phyloP scores from a whole-genome alignment of 441 rosid genomes.

The Pelargonium hybrid region DNA sequence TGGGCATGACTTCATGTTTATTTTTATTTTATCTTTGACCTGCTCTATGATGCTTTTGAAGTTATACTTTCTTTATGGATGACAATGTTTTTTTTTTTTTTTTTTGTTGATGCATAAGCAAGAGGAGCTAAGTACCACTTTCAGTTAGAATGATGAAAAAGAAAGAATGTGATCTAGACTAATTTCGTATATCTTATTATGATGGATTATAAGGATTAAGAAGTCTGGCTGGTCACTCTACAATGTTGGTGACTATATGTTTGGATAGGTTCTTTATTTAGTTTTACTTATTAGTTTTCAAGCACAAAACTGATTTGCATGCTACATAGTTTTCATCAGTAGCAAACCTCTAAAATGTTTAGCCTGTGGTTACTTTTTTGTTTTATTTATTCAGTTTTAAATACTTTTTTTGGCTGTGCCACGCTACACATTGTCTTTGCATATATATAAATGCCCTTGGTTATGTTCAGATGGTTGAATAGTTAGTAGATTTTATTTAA shows the following conservation, averaged over 20 bases:
- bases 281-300: not conserved
- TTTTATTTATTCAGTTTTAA: not conserved
- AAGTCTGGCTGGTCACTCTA: not conserved
- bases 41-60: too few relatives aligned
- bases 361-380: not conserved
- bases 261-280: not conserved
- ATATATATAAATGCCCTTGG: not conserved
- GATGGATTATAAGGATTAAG: too few relatives aligned
- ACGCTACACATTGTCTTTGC: conserved; percentile 3
- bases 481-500: not conserved
- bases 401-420: not conserved
- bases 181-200: too few relatives aligned
- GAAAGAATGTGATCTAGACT: too few relatives aligned
- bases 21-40: too few relatives aligned
- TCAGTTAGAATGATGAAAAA: too few relatives aligned
- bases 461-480: not conserved
- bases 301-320: not conserved
- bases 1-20: too few relatives aligned
- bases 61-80: too few relatives aligned
- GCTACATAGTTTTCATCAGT: not conserved
- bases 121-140: too few relatives aligned
- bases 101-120: too few relatives aligned
- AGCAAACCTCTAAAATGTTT: not conserved
- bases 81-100: too few relatives aligned
- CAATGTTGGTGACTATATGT: not conserved